phyloP scores from a whole-genome alignment of 176 grass and related monocot species.

The Sorghum bicolor region DNA sequence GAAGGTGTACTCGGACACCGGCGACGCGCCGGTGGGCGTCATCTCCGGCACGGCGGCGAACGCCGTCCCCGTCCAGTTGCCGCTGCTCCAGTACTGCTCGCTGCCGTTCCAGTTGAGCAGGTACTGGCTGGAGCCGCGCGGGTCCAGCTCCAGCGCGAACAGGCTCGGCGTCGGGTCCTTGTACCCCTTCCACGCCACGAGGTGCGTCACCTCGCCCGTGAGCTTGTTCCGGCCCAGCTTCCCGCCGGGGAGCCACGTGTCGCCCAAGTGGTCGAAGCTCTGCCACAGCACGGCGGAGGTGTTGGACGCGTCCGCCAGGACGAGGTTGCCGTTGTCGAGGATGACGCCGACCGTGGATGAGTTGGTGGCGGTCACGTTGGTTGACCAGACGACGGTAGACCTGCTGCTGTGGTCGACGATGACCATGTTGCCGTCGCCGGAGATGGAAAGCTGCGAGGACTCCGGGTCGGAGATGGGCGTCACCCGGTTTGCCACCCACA shows the following conservation, averaged over 20 bases:
- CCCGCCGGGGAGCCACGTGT: slow-evolving; percentile 62
- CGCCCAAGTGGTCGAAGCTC: slow-evolving; percentile 60
- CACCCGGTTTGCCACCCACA: slow-evolving; percentile 54
- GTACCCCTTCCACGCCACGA: slow-evolving; percentile 41
- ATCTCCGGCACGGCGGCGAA: slow-evolving; percentile 57
- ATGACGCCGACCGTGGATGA: slow-evolving; percentile 44
- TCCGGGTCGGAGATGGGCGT: slow-evolving; percentile 27
- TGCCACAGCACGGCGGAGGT: slow-evolving; percentile 49
- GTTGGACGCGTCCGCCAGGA: slow-evolving; percentile 44
- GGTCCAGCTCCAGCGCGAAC: slow-evolving; percentile 55
- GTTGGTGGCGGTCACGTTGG: not conserved
- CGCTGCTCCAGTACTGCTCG: slow-evolving; percentile 51
- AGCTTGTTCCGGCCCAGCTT: slow-evolving; percentile 51
- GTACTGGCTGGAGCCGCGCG: slow-evolving; percentile 48
- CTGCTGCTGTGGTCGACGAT: slow-evolving; percentile 9
- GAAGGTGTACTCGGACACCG: slow-evolving; percentile 32
- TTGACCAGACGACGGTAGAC: slow-evolving; percentile 40
- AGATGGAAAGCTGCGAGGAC: slow-evolving; percentile 17
- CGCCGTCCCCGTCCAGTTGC: slow-evolving; percentile 42
- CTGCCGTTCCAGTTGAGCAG: slow-evolving; percentile 41
- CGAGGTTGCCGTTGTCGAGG: slow-evolving; percentile 59
- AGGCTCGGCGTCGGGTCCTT: slow-evolving; percentile 29
- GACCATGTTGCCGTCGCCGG: slow-evolving; percentile 39
- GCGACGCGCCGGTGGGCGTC: not conserved
- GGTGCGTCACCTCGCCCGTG: slow-evolving; percentile 26